Evolutionary conservation across 2,329 filamentous ascomycete species (phyloP).

Genomic region (Fonsecaea pedrosoi): DNA sequence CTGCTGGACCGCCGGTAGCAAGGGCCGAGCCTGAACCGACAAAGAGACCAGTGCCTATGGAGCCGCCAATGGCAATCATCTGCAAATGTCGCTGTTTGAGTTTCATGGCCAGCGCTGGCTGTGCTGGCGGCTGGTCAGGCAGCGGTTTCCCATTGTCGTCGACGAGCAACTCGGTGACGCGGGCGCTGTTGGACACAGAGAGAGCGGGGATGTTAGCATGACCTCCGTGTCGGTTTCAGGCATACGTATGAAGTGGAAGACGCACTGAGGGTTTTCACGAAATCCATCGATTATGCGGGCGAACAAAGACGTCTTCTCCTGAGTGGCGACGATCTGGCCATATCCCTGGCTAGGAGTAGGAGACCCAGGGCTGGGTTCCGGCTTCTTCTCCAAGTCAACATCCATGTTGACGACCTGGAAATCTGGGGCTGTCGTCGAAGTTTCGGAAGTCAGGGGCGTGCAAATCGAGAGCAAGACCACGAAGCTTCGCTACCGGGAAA

Average conservation of each 20-base stretch:
- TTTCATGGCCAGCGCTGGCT: slow-evolving; percentile 74
- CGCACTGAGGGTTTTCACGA: slow-evolving; percentile 50
- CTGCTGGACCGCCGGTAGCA: slow-evolving; percentile 74
- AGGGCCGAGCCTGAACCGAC: slow-evolving; percentile 78
- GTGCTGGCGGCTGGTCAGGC: slow-evolving; percentile 70
- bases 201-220: neutral
- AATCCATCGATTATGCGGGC: slow-evolving; percentile 49
- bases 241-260: neutral
- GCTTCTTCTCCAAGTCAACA: slow-evolving; percentile 16
- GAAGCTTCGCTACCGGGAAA: neutral
- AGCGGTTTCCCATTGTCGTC: slow-evolving; percentile 62
- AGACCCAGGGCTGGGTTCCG: neutral
- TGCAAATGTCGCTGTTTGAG: slow-evolving; percentile 81
- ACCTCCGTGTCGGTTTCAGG: neutral
- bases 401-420: slow-evolving; percentile 1
- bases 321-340: slow-evolving; percentile 15
- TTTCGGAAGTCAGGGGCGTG: neutral
- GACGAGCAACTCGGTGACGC: slow-evolving; percentile 44
- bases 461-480: neutral
- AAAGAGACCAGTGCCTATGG: slow-evolving; percentile 87
- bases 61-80: slow-evolving; percentile 74
- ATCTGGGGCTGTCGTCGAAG: neutral
- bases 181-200: slow-evolving; percentile 35
- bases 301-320: slow-evolving; percentile 14
- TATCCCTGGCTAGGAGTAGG: neutral